These are phyloP conservation scores for Rhododendron ovatum DNA, from an alignment of 148 eudicot genomes.

Conservation along the genomic window DNA sequence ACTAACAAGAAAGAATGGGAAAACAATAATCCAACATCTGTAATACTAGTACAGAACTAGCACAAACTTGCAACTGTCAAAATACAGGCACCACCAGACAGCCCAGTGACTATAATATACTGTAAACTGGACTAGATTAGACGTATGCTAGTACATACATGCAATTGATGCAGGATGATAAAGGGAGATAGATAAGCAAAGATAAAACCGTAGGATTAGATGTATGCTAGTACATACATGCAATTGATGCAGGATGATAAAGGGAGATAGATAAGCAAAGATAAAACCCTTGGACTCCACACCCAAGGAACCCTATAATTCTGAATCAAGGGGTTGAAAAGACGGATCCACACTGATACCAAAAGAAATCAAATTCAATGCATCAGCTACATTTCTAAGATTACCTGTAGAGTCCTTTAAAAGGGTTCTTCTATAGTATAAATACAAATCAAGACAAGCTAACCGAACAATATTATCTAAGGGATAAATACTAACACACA, in stretches of 20 bases:
- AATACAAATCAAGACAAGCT: neutral
- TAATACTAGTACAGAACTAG: neutral
- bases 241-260: neutral
- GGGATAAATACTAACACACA: neutral
- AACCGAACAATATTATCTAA: neutral
- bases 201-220: too few relatives aligned
- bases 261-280: neutral
- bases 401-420: neutral
- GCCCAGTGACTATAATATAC: neutral
- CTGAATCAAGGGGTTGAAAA: neutral
- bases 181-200: neutral
- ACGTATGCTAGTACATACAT: neutral
- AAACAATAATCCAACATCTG: neutral
- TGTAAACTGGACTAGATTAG: neutral
- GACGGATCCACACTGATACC: neutral
- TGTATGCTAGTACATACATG: neutral
- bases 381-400: neutral
- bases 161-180: neutral
- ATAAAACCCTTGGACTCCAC: neutral
- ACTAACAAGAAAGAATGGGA: neutral
- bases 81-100: neutral
- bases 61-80: neutral
- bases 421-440: neutral
- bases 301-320: neutral
- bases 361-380: neutral